A percentile compares a stretch with the other conserved stretches of the same genome.
phyloP scores from a whole-genome alignment of 495 filamentous ascomycete species.

The Tuber brumale region DNA sequence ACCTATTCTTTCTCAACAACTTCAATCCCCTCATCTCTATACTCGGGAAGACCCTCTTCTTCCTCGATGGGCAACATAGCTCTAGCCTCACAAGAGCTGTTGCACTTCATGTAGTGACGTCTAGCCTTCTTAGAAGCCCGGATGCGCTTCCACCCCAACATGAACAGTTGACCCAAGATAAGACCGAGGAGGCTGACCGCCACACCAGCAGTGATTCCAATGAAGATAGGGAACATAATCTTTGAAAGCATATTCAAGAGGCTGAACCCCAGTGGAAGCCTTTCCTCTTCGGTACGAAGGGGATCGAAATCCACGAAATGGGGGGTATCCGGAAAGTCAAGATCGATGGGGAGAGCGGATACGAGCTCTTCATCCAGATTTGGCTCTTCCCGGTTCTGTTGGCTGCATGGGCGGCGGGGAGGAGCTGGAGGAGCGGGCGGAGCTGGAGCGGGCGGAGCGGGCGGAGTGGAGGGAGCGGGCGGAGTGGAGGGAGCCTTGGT shows the following conservation, averaged over 20 bases:
- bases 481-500: neutral
- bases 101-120: neutral
- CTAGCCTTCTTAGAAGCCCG: neutral
- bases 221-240: conserved; percentile 26
- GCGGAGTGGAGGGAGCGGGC: neutral
- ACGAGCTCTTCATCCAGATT: neutral
- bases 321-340: neutral
- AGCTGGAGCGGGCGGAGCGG: too few relatives aligned
- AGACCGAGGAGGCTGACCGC: conserved; percentile 18
- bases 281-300: neutral
- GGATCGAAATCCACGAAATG: neutral
- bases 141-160: conserved; percentile 12
- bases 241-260: neutral
- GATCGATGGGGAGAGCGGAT: neutral
- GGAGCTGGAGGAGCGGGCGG: neutral
- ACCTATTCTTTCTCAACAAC: conserved; percentile 27
- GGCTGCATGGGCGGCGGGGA: neutral
- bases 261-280: neutral
- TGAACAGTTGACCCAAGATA: conserved; percentile 17
- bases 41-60: conserved; percentile 17
- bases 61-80: conserved; percentile 18
- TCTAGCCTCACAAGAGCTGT: conserved; percentile 16
- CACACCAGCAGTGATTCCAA: conserved; percentile 27
- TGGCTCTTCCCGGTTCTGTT: neutral
- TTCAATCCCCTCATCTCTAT: conserved; percentile 22